Percentiles rank a stretch among this genome's conserved stretches.
These are phyloP conservation scores for Fusarium pininemorale DNA, from an alignment of 2,329 filamentous ascomycete species.

Conservation along the genomic window DNA sequence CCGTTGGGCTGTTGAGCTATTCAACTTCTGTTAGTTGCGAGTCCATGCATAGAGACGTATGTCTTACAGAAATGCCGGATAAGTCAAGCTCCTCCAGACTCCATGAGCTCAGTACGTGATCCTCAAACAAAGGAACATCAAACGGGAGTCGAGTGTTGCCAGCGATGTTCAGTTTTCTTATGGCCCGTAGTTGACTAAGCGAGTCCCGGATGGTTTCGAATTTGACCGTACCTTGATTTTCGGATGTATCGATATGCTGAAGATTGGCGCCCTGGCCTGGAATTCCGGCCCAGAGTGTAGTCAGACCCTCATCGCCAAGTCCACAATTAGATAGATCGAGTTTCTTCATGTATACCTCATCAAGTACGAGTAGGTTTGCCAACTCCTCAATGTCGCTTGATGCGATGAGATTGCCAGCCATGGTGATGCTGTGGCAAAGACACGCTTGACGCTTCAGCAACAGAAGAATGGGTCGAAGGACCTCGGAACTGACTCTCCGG, in stretches of 20 bases:
- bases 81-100: constrained; percentile 64
- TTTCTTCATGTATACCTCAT: constrained; percentile 54
- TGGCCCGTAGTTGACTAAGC: constrained; percentile 53
- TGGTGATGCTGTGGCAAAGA: constrained; percentile 60
- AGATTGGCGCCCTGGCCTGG: constrained; percentile 56
- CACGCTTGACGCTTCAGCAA: constrained; percentile 58
- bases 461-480: constrained; percentile 60
- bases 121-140: constrained; percentile 57
- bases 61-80: constrained; percentile 61
- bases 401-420: constrained; percentile 61
- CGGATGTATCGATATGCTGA: constrained; percentile 61
- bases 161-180: constrained; percentile 60
- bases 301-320: constrained; percentile 59
- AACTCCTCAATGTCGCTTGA: constrained; percentile 57
- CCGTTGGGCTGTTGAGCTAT: constrained; percentile 59
- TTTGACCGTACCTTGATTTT: constrained; percentile 61
- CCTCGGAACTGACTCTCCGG: constrained; percentile 49
- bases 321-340: constrained; percentile 62
- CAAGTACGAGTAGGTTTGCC: constrained; percentile 48
- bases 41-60: not conserved
- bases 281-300: constrained; percentile 58
- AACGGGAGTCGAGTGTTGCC: constrained; percentile 59
- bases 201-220: constrained; percentile 57
- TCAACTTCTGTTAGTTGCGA: constrained; percentile 8
- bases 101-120: constrained; percentile 55